Percentiles rank a stretch among this genome's conserved stretches.
Conservation (phyloP, 306 rosid genomes). For the Morella rubra region DNA sequence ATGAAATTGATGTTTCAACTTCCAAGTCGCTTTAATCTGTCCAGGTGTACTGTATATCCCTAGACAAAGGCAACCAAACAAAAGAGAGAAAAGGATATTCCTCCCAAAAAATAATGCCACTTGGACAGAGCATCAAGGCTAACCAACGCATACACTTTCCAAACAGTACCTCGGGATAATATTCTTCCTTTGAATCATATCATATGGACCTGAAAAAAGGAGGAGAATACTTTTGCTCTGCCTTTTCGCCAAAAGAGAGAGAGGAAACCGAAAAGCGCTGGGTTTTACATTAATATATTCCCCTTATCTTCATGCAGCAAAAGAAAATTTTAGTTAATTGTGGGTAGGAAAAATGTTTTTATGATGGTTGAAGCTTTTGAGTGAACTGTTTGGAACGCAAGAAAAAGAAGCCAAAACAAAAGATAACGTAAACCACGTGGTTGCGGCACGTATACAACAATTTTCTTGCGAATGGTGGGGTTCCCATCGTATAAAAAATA, state of each 20-base stretch:
- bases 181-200: slow-evolving; percentile 7
- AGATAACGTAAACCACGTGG: not conserved
- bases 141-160: slow-evolving; percentile 2
- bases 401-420: not conserved
- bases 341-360: not conserved
- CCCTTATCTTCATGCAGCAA: too few relatives aligned
- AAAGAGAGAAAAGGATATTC: slow-evolving; percentile 20
- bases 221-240: not conserved
- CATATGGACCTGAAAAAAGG: not conserved
- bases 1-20: not conserved
- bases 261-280: not conserved
- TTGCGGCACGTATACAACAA: too few relatives aligned
- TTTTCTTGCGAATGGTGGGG: too few relatives aligned
- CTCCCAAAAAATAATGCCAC: slow-evolving; percentile 14
- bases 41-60: not conserved
- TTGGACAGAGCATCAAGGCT: slow-evolving; percentile 3
- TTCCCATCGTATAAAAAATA: too few relatives aligned
- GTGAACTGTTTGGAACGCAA: not conserved
- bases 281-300: not conserved
- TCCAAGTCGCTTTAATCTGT: not conserved
- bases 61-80: slow-evolving; percentile 13
- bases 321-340: too few relatives aligned
- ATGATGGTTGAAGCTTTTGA: not conserved
- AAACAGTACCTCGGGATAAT: slow-evolving; percentile 1
- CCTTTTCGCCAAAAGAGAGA: not conserved